Conservation (phyloP, 257 asterid genomes). For the Datura wrightii region DNA sequence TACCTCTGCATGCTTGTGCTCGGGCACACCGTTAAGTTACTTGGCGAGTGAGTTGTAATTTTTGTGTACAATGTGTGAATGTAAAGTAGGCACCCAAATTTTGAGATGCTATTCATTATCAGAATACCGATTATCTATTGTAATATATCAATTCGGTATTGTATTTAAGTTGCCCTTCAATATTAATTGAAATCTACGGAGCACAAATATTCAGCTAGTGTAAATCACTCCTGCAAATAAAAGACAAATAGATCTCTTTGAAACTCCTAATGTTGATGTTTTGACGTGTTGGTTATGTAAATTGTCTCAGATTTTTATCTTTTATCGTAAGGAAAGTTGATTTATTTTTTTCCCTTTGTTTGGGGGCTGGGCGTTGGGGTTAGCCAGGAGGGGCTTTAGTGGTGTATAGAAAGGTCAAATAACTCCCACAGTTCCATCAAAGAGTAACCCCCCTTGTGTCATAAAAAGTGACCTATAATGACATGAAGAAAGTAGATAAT, state of each 20-base stretch:
- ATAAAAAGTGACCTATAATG: neutral
- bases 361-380: no score
- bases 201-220: neutral
- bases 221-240: neutral
- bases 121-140: constrained; percentile 30
- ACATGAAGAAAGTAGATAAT: neutral
- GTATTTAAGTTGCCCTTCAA: constrained; percentile 22
- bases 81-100: constrained; percentile 38
- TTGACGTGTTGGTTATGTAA: neutral
- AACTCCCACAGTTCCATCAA: no score
- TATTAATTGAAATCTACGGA: neutral
- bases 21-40: constrained; percentile 1
- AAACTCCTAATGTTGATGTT: neutral
- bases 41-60: constrained; percentile 30
- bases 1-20: constrained; percentile 5
- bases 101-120: constrained; percentile 41
- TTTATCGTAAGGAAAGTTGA: neutral
- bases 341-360: no score
- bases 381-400: no score
- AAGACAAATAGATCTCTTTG: neutral
- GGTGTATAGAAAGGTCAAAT: neutral
- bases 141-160: constrained; percentile 31
- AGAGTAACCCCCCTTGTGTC: neutral
- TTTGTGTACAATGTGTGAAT: constrained; percentile 39
- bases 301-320: neutral